Conservation (phyloP, 2,329 filamentous ascomycete species). For the Fusarium guadeloupense region DNA sequence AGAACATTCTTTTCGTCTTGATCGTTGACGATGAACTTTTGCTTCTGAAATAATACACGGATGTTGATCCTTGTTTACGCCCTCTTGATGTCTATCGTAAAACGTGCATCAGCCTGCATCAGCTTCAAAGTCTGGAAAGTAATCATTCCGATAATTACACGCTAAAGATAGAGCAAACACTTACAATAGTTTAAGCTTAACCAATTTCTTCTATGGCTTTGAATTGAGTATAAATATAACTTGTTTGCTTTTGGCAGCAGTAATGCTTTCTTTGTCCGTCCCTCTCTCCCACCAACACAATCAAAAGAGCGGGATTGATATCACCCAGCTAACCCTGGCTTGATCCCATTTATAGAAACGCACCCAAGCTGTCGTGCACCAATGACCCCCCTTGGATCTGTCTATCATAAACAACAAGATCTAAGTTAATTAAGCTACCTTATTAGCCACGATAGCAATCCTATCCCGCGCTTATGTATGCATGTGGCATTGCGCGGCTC, state of each 20-base stretch:
- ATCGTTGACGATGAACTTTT: conserved; percentile 3
- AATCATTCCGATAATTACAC: neutral
- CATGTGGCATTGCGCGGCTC: conserved; percentile 40
- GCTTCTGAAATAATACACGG: conserved; percentile 8
- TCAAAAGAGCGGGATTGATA: conserved; percentile 1
- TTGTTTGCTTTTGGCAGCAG: neutral
- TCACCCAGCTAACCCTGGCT: conserved; percentile 7
- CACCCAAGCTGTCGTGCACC: conserved; percentile 17
- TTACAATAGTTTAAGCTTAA: neutral
- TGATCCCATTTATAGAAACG: conserved; percentile 39
- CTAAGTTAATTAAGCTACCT: conserved; percentile 10
- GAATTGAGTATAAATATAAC: neutral
- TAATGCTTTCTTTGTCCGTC: too few relatives aligned
- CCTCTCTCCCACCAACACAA: neutral
- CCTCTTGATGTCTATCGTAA: conserved; percentile 7
- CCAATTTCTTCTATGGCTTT: neutral
- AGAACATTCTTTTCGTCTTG: neutral
- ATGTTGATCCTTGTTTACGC: conserved; percentile 26
- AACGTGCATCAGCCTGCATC: neutral
- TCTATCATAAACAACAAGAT: conserved; percentile 1
- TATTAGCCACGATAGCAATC: conserved; percentile 13
- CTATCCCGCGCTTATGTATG: conserved; percentile 12
- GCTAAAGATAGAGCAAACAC: conserved; percentile 6
- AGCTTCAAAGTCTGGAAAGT: neutral
- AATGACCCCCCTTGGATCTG: conserved; percentile 4